A percentile compares a stretch with the other conserved stretches of the same genome.
Evolutionary conservation across 1,284 basidiomycete genomes (phyloP).

Genomic region (Microbotryum lychnidis-dioicae): DNA sequence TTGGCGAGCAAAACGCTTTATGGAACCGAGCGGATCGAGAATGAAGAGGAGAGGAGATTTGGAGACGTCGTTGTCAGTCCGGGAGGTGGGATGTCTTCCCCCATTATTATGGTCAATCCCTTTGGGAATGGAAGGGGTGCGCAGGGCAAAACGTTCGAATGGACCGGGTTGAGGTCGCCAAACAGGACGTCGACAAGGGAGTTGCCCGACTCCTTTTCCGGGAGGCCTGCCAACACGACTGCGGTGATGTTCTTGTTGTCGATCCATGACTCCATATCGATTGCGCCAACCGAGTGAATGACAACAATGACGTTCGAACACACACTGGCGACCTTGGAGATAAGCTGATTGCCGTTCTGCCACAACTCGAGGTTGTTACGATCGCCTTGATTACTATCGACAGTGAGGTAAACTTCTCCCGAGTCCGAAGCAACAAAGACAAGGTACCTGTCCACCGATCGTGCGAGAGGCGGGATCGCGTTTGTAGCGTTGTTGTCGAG

Average conservation of each 20-base stretch:
- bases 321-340: constrained; percentile 38
- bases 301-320: constrained; percentile 70
- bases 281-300: constrained; percentile 64
- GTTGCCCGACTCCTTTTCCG: constrained; percentile 36
- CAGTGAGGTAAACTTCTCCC: constrained; percentile 17
- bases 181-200: constrained; percentile 37
- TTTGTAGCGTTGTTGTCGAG: constrained; percentile 19
- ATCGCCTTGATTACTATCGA: constrained; percentile 21
- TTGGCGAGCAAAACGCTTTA: too few species aligned
- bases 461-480: constrained; percentile 2
- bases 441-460: constrained; percentile 5
- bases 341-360: constrained; percentile 33
- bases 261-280: constrained; percentile 16
- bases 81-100: too few species aligned
- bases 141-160: too few species aligned
- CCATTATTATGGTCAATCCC: too few species aligned
- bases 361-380: constrained; percentile 24
- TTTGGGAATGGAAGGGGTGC: too few species aligned
- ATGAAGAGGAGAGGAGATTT: too few species aligned
- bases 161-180: constrained; percentile 47
- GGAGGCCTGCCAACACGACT: constrained; percentile 34
- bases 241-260: constrained; percentile 34
- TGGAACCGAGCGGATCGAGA: too few species aligned
- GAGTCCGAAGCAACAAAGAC: constrained; percentile 26
- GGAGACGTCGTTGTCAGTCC: too few species aligned